Conservation (phyloP, 805 yeast species). For the Kluyveromyces aestuarii region DNA sequence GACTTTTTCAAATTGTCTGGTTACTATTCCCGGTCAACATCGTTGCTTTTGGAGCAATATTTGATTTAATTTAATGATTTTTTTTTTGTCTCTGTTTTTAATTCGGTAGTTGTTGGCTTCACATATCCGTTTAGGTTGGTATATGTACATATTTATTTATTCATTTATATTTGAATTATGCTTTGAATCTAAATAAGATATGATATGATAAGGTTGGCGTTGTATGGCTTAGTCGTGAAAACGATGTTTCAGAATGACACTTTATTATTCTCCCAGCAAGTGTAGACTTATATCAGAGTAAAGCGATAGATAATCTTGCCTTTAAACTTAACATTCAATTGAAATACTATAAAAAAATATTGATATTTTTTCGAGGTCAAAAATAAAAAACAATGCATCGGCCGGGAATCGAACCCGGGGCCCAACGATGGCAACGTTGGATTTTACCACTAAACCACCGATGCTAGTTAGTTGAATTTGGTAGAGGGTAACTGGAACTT, state of each 20-base stretch:
- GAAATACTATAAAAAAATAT: background rate
- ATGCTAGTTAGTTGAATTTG: slow-evolving; percentile 9
- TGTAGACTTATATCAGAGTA: no score
- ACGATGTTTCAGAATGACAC: no score
- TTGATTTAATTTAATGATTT: background rate
- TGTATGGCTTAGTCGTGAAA: no score
- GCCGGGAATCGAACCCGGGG: slow-evolving; percentile 29
- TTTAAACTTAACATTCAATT: no score
- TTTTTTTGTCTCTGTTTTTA: background rate
- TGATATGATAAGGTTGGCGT: no score
- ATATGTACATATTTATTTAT: no score
- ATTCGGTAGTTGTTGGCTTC: background rate
- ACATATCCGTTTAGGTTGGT: background rate
- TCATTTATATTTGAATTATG: no score
- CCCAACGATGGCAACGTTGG: slow-evolving; percentile 28
- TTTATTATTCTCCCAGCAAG: no score
- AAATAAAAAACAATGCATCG: slow-evolving; percentile 12
- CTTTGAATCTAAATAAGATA: no score
- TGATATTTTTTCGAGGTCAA: background rate
- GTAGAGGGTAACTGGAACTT: background rate
- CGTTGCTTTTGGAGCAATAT: no score
- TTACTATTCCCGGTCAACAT: background rate
- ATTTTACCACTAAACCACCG: slow-evolving; percentile 28
- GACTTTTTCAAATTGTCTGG: background rate
- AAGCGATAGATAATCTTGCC: background rate